Percentiles rank a stretch among this genome's conserved stretches.
These are phyloP conservation scores for Pichia exigua DNA, from an alignment of 805 yeast genomes.

Conservation along the genomic window DNA sequence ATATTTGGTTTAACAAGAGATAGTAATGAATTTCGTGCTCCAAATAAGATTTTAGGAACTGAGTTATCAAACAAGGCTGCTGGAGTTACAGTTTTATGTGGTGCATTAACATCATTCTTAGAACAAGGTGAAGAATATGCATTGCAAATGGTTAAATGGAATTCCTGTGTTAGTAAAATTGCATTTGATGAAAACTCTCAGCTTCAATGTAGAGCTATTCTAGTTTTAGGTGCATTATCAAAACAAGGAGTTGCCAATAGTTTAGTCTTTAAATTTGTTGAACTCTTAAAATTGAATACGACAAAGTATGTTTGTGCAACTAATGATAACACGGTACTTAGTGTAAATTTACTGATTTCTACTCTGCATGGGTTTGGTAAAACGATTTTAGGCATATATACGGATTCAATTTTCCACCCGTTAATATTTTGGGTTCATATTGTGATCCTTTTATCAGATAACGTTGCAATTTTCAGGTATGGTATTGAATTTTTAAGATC, in stretches of 20 bases:
- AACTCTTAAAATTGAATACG: slow-evolving; percentile 17
- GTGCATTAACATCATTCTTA: slow-evolving; percentile 44
- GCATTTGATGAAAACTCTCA: slow-evolving; percentile 50
- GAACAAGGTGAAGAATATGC: slow-evolving; percentile 38
- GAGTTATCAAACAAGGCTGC: slow-evolving; percentile 35
- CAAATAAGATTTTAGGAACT: slow-evolving; percentile 16
- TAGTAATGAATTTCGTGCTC: slow-evolving; percentile 24
- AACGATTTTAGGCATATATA: slow-evolving; percentile 41
- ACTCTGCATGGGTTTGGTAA: slow-evolving; percentile 39
- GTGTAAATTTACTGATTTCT: slow-evolving; percentile 23
- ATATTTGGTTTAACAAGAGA: slow-evolving; percentile 63
- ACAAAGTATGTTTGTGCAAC: neutral
- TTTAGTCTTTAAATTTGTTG: slow-evolving; percentile 25
- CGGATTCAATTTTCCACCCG: slow-evolving; percentile 38
- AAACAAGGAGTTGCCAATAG: slow-evolving; percentile 55
- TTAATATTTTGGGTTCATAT: slow-evolving; percentile 42
- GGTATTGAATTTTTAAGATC: slow-evolving; percentile 30
- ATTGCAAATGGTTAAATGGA: slow-evolving; percentile 61
- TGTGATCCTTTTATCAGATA: slow-evolving; percentile 19
- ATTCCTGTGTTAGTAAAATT: slow-evolving; percentile 52
- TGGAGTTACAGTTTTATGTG: slow-evolving; percentile 53
- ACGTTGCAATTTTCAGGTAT: slow-evolving; percentile 24
- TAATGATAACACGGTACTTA: neutral
- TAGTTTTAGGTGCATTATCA: slow-evolving; percentile 63
- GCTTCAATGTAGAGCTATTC: slow-evolving; percentile 58